Evolutionary conservation across 148 eudicot species (phyloP), one percentile per base, ranked within the genome.

Genomic region (Rhododendron ovatum): DNA sequence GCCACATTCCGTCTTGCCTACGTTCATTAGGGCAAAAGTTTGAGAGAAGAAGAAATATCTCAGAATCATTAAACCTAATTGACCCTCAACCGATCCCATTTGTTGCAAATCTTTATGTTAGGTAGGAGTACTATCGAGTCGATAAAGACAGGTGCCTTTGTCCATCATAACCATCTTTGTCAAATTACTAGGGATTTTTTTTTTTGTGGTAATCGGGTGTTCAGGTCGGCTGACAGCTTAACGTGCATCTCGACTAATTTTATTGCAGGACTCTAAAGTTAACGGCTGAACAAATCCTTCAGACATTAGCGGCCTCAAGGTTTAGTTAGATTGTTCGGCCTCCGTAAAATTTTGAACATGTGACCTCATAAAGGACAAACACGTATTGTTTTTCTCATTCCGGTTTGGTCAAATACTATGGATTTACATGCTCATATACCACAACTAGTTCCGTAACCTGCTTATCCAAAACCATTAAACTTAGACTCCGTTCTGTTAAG

Each of bases 401-500:
- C 1, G 1, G 0, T 55, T 55, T 55, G 59, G 20, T 55, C 3
- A 55, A 1, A 0, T 17, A 65, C 33, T 3, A 26, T 1, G 6
- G 74, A 26, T 67, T 67, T 67, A 67, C 74, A 3, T 67, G 74
- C 74, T 67, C 71, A 22, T 59, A 59, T 22, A 22, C 65, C 65
- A 59, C 65, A 7, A 22, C 65, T 59, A 59, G 65, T 20, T 59
- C 22, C 61, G 1, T 0, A 15, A 17, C 61, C 22, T 55, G 22
- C 0, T 17, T 55, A 17, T 63, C 69, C 26, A 24, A 24, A 59
- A 63, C 20, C 65, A 59, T 59, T 57, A 15, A 55, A 15, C 61
- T 15, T 17, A 57, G 0, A 0, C 0, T 41, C 1, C 8, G 45
- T 41, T 41, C 1, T 41, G 45, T 0, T 41, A 41, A 41, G 0